Evolutionary conservation across 140 eudicot genomes (phyloP).

Genomic region (Erigeron philadelphicus): DNA sequence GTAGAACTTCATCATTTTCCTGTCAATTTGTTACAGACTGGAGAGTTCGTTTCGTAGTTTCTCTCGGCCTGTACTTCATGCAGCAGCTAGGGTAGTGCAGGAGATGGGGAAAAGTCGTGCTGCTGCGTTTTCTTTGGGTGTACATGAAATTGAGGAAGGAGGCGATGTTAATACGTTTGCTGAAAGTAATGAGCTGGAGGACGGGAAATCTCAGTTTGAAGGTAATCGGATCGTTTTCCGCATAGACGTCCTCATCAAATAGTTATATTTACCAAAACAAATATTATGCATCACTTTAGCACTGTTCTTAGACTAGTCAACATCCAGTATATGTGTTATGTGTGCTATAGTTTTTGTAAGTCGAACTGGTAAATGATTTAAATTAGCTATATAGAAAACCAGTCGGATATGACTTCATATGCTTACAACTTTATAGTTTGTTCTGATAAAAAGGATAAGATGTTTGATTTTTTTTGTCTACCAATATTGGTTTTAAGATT

Average conservation of each 20-base stretch:
- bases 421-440: too few relatives aligned
- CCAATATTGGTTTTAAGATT: too few relatives aligned
- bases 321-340: neutral
- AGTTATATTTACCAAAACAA: neutral
- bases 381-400: too few relatives aligned
- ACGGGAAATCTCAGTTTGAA: slow-evolving; percentile 65
- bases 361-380: too few relatives aligned
- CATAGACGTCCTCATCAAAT: neutral
- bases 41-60: slow-evolving; percentile 90
- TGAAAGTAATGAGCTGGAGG: slow-evolving; percentile 44
- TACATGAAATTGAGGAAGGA: slow-evolving; percentile 78
- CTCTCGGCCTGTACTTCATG: slow-evolving; percentile 95
- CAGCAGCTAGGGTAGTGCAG: slow-evolving; percentile 93
- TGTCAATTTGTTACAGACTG: slow-evolving; percentile 43
- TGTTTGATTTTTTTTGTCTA: too few relatives aligned
- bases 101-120: slow-evolving; percentile 99
- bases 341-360: neutral
- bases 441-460: too few relatives aligned
- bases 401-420: too few relatives aligned
- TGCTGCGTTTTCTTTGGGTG: slow-evolving; percentile 88
- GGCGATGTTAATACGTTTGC: slow-evolving; percentile 63
- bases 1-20: slow-evolving; percentile 1
- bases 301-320: neutral
- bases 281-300: neutral
- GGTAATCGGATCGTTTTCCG: slow-evolving; percentile 29